These are phyloP conservation scores for Apiospora arundinis DNA, from an alignment of 2,329 filamentous ascomycete genomes.

Conservation along the genomic window DNA sequence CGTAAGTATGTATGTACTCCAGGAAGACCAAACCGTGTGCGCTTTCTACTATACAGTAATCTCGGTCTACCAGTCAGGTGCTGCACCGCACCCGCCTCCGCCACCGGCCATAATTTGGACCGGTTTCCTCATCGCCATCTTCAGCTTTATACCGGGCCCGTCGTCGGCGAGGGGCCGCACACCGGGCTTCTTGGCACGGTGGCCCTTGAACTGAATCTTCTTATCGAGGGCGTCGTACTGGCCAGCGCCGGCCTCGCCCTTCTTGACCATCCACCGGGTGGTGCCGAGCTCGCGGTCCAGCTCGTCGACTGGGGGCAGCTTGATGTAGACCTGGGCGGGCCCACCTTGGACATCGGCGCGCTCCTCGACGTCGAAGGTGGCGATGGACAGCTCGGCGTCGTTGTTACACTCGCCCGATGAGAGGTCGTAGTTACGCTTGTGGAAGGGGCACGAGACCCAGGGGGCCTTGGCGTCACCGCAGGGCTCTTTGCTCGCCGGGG, in stretches of 20 bases:
- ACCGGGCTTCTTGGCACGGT: slow-evolving; percentile 50
- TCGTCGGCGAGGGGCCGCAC: slow-evolving; percentile 39
- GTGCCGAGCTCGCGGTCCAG: slow-evolving; percentile 82
- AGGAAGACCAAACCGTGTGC: background rate
- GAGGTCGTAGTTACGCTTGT: slow-evolving; percentile 89
- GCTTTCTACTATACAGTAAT: background rate
- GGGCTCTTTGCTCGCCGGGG: slow-evolving; percentile 28
- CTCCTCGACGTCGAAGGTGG: slow-evolving; percentile 80
- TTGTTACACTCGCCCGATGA: slow-evolving; percentile 75
- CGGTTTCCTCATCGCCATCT: slow-evolving; percentile 44
- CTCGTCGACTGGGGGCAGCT: slow-evolving; percentile 80
- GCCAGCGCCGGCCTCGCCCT: slow-evolving; percentile 60
- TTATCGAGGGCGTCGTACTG: slow-evolving; percentile 53
- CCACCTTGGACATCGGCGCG: slow-evolving; percentile 65
- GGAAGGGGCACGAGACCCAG: slow-evolving; percentile 87
- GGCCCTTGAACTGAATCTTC: slow-evolving; percentile 52
- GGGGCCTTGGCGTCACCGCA: slow-evolving; percentile 47
- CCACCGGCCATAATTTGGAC: slow-evolving; percentile 44
- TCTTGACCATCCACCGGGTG: slow-evolving; percentile 77
- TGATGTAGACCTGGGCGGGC: slow-evolving; percentile 70
- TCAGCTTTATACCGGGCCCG: slow-evolving; percentile 27
- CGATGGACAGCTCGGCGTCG: slow-evolving; percentile 78
- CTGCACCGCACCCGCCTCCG: slow-evolving; percentile 46
- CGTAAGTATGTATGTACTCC: background rate
- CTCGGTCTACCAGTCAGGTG: slow-evolving; percentile 51